Base-by-base conservation (phyloP, 169 alveolate species). In the Plasmodium berghei region DNA sequence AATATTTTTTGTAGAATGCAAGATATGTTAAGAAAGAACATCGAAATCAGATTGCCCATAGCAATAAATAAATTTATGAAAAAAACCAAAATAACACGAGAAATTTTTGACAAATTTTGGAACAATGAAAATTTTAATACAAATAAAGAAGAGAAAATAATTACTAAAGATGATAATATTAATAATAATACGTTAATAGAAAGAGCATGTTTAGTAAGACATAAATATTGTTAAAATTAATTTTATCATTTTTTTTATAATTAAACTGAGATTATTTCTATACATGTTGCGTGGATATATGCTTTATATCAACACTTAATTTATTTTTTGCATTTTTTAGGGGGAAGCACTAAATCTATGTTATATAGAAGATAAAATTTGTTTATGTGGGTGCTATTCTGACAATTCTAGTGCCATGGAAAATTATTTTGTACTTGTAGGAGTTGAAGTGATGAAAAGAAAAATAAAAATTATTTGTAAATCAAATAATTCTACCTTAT, bases 401-500 rank as follows among this genome's bases (percentile, higher is more conserved):
- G 67, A 75, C 52, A 75, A 49, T 75, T 63, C 88, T 14, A 63
- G 26, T 12, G 64, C 56, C 6, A 61, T 62, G 42, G 88, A 75
- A 28, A 75, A 75, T 75, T 75, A 75, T 63, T 75, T 75, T 55
- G 88, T 75, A 8, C 88, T 75, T 34, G 88, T 75, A 9, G 88
- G 75, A 26, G 49, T 75, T 16, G 88, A 75, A 26, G 46, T 46
- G 16, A 24, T 63, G 48, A 63, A 75, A 24, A 75, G 63, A 42
- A 75, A 75, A 49, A 28, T 75, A 58, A 75, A 64, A 42, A 62
- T 75, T 58, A 64, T 28, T 18, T 75, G 88, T 16, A 75, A 75
- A 66, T 75, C 88, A 66, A 75, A 75, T 63, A 75, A 75, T 22
- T 74, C 88, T 24, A 75, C 88, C 10, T 22, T 75, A 28, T 75